Evolutionary conservation across 169 alveolate genomes (phyloP).

Genomic region (Neospora caninum): DNA sequence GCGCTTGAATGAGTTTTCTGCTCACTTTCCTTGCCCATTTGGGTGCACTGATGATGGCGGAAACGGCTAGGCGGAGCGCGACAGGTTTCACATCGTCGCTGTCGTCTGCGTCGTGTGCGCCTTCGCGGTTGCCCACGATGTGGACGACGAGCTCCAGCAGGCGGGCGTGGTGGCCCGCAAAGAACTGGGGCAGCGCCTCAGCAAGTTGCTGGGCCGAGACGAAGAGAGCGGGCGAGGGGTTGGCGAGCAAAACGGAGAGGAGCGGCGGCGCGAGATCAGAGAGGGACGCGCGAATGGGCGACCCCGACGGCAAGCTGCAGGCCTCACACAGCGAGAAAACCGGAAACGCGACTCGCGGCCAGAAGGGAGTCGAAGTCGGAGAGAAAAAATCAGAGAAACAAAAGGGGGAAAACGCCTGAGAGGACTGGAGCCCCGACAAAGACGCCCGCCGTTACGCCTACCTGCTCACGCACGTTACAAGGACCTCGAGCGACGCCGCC

Average conservation of each 20-base stretch:
- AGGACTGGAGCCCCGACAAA: too few species aligned
- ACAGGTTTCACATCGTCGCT: neutral
- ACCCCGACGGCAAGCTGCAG: neutral
- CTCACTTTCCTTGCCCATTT: neutral
- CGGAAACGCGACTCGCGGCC: too few species aligned
- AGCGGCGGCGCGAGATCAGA: neutral
- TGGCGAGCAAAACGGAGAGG: neutral
- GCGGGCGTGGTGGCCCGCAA: neutral
- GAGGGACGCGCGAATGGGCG: neutral
- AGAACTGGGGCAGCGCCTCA: neutral
- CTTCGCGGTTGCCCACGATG: neutral
- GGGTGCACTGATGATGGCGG: neutral
- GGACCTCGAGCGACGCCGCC: neutral
- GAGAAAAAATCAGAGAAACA: neutral
- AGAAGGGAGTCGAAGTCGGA: neutral
- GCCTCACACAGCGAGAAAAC: too few species aligned
- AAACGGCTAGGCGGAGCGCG: neutral
- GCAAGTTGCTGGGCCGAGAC: conserved; percentile 7
- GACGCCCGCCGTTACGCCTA: neutral
- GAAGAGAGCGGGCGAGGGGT: conserved; percentile 5
- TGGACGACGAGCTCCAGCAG: conserved; percentile 16
- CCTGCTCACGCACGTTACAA: neutral
- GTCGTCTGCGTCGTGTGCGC: neutral
- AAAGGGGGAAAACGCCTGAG: too few species aligned
- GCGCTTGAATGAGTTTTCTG: neutral